Conservation (phyloP, 345 rosid genomes). For the Lumnitzera racemosa region DNA sequence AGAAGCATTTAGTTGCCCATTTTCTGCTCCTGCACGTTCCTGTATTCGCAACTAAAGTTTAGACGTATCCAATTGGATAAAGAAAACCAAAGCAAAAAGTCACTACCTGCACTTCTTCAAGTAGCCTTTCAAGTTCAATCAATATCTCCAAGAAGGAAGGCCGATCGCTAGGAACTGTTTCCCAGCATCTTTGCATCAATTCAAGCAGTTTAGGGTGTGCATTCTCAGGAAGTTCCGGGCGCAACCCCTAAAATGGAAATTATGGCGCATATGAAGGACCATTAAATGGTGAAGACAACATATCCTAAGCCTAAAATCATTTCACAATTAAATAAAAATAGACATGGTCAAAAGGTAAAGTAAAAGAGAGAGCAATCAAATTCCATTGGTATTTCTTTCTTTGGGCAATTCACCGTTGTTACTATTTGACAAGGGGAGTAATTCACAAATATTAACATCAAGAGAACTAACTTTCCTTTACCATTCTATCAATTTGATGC, state of each 20-base stretch:
- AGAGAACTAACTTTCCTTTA: too few species aligned
- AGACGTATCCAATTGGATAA: background rate
- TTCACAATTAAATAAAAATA: too few species aligned
- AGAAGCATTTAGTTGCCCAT: conserved; percentile 23
- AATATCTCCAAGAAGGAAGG: conserved; percentile 50
- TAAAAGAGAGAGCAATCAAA: too few species aligned
- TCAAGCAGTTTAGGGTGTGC: conserved; percentile 43
- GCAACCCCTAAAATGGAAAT: conserved; percentile 40
- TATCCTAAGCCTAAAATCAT: too few species aligned
- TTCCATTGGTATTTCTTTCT: too few species aligned
- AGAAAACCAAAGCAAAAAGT: background rate
- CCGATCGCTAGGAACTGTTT: conserved; percentile 36
- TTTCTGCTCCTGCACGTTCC: conserved; percentile 27
- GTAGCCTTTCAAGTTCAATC: conserved; percentile 45
- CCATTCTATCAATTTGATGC: too few species aligned
- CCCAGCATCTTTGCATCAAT: conserved; percentile 76
- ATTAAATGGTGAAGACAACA: background rate
- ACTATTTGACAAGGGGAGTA: too few species aligned
- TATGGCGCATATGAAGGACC: background rate
- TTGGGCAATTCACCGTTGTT: too few species aligned
- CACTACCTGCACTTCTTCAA: conserved; percentile 40
- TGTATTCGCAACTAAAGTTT: conserved; percentile 5
- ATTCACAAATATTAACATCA: too few species aligned
- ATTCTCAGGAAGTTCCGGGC: conserved; percentile 50
- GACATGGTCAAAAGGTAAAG: too few species aligned